Percentiles rank a stretch among this genome's conserved stretches.
These are phyloP conservation scores for Cladosporium colombiae DNA, from an alignment of 2,329 filamentous ascomycete genomes.

Conservation along the genomic window DNA sequence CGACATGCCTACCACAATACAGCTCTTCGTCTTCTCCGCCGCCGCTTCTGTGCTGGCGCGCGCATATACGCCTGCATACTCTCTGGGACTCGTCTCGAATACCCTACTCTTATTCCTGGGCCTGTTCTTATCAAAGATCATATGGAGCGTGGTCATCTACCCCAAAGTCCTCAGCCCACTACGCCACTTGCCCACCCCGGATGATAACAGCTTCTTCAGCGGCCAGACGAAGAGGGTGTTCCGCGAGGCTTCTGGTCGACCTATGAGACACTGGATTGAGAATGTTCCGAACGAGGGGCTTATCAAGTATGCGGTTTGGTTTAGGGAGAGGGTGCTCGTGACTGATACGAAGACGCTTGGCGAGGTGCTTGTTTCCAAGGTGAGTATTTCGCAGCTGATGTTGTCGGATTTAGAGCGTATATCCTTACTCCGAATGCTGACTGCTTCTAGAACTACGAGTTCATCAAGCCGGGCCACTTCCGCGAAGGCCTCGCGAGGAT, in stretches of 20 bases:
- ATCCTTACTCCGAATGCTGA: neutral
- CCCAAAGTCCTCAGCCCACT: constrained; percentile 61
- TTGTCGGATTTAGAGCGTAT: neutral
- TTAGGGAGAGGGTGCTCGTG: constrained; percentile 48
- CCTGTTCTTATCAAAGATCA: constrained; percentile 38
- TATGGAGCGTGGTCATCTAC: constrained; percentile 55
- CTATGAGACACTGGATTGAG: constrained; percentile 53
- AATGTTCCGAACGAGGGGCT: constrained; percentile 57
- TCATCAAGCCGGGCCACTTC: constrained; percentile 50
- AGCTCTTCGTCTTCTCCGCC: constrained; percentile 21
- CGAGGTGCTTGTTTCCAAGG: constrained; percentile 52
- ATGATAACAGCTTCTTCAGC: constrained; percentile 45
- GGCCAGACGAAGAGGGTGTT: constrained; percentile 48
- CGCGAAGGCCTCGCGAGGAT: constrained; percentile 60
- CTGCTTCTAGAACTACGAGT: constrained; percentile 36
- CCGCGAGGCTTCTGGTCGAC: constrained; percentile 46
- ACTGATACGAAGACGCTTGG: constrained; percentile 50
- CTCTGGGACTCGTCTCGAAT: constrained; percentile 41
- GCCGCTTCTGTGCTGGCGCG: constrained; percentile 32
- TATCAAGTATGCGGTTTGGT: constrained; percentile 52
- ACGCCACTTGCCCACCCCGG: constrained; percentile 56
- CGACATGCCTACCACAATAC: constrained; percentile 13
- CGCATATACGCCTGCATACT: constrained; percentile 38
- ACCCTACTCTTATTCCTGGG: constrained; percentile 44
- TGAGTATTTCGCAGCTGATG: neutral